phyloP scores from a whole-genome alignment of 441 rosid genomes.

The Metrosideros polymorpha region DNA sequence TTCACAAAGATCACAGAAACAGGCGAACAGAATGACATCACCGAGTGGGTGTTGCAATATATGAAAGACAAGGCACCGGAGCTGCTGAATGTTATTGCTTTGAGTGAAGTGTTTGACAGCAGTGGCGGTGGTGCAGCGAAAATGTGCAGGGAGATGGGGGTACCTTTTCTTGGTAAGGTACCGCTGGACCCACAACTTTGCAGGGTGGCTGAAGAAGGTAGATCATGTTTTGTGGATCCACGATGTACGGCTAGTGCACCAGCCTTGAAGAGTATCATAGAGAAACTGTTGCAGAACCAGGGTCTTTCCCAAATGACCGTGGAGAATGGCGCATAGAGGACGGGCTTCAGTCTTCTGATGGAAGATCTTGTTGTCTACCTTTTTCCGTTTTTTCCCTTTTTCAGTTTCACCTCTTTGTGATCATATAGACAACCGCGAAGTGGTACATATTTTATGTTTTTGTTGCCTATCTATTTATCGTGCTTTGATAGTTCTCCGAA shows the following conservation, averaged over 20 bases:
- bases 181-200: slow-evolving; percentile 96
- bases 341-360: not conserved
- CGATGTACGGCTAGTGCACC: slow-evolving; percentile 61
- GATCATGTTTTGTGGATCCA: slow-evolving; percentile 67
- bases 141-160: slow-evolving; percentile 84
- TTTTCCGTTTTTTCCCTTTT: not conserved
- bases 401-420: not conserved
- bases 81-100: slow-evolving; percentile 43
- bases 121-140: slow-evolving; percentile 78
- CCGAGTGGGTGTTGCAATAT: slow-evolving; percentile 34
- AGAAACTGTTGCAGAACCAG: slow-evolving; percentile 31
- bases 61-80: slow-evolving; percentile 74
- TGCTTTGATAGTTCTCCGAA: not conserved
- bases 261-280: slow-evolving; percentile 52
- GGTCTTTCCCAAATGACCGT: slow-evolving; percentile 16
- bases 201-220: slow-evolving; percentile 88
- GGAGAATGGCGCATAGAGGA: slow-evolving; percentile 5
- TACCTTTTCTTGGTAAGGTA: slow-evolving; percentile 82
- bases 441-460: not conserved
- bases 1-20: slow-evolving; percentile 38
- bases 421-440: not conserved
- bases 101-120: slow-evolving; percentile 73
- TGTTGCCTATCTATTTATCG: not conserved
- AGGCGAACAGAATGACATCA: slow-evolving; percentile 53
- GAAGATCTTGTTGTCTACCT: not conserved